Base-by-base conservation (phyloP, 2,329 filamentous ascomycete genomes). In the Trichothecium roseum region DNA sequence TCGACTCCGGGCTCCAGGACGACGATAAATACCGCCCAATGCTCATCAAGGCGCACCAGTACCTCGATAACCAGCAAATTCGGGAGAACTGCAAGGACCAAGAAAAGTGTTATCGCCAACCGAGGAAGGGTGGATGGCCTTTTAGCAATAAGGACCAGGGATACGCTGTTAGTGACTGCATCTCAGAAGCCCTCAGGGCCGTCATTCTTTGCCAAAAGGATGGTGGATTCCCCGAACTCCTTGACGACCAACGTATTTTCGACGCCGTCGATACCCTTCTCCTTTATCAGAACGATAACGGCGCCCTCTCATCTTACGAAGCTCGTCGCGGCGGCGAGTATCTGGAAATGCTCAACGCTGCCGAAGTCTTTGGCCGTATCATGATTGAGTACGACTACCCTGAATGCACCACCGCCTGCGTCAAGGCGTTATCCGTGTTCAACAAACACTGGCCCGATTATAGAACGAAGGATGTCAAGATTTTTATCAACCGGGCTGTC, bases 341-440 rank as follows among this genome's bases (percentile, higher is more conserved):
- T 45, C 57, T 96, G 45, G 91, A 98, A 57, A 70, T 79, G 55
- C 72, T 98, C 30, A 98, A 98, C 51, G 89, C 89, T 0, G 91
- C 91, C 2, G 91, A 98, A 55, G 88, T 98, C 0, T 98, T 98
- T 56, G 88, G 86, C 12, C 74, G 80, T 15, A 98, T 98, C 62
- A 98, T 98, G 91, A 81, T 98, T 36, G 89, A 96, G 53, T 98
- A 98, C 56, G 86, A 94, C 55, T 96, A 98, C 52, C 87, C 89
- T 0, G 91, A 98, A 58, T 98, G 91, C 64, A 98, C 91, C 1
- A 96, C 91, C 3, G 88, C 91, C 1, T 86, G 87, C 20, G 83
- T 98, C 4, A 95, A 85, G 2, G 87, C 84, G 0, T 67, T 98
- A 15, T 82, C 81, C 4, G 68, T 89, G 2, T 96, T 96, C 65